Conservation (phyloP, 768 basidiomycete genomes). For the Infundibulicybe gibba region DNA sequence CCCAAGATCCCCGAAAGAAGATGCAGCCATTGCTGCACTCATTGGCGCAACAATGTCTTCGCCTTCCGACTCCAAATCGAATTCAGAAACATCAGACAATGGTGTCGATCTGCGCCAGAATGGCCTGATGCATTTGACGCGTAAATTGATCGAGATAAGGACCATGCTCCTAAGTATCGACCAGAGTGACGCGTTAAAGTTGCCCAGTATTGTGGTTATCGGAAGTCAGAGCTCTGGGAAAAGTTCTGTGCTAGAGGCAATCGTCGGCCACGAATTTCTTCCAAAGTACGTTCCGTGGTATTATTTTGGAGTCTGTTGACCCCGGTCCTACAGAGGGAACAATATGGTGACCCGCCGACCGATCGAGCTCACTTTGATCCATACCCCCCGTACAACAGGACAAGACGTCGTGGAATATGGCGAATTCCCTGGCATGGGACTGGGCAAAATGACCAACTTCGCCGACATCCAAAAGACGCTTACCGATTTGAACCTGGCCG, state of each 20-base stretch:
- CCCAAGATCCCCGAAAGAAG: constrained; percentile 51
- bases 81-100: constrained; percentile 30
- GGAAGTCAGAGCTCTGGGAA: constrained; percentile 99
- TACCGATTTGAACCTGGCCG: constrained; percentile 92
- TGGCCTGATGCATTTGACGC: constrained; percentile 89
- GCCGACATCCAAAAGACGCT: constrained; percentile 88
- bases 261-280: constrained; percentile 96
- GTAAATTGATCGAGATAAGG: constrained; percentile 94
- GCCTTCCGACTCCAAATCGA: constrained; percentile 51
- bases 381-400: constrained; percentile 68
- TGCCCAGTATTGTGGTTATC: constrained; percentile 97
- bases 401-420: constrained; percentile 75
- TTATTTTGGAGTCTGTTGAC: constrained; percentile 3
- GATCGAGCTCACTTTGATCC: constrained; percentile 95
- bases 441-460: constrained; percentile 90
- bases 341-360: constrained; percentile 99
- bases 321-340: constrained; percentile 65
- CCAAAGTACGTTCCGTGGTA: constrained; percentile 72
- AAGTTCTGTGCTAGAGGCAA: constrained; percentile 94
- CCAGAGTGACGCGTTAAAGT: constrained; percentile 89
- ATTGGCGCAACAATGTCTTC: constrained; percentile 78
- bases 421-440: constrained; percentile 87
- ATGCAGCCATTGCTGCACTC: constrained; percentile 67
- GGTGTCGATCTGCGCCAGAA: constrained; percentile 55
- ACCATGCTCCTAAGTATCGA: constrained; percentile 94